Base-by-base conservation (phyloP, 1,284 basidiomycete genomes). In the Leccinum griseonigrum region DNA sequence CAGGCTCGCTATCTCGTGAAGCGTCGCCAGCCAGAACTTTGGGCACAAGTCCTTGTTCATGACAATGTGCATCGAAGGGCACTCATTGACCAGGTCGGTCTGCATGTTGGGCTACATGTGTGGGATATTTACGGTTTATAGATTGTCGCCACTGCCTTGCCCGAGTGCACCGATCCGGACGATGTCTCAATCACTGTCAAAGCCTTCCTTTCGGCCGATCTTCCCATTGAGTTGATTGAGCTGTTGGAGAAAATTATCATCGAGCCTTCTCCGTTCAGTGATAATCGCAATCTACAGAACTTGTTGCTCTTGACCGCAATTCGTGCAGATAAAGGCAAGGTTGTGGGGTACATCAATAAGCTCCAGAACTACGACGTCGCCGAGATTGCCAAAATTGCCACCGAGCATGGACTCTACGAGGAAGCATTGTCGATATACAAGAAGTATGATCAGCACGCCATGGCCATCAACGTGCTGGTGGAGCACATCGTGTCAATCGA, bases 141-240 rank as follows among this genome's bases (percentile, higher is more conserved):
- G 89, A 89, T 98, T 64, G 87, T 95, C 58, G 91, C 95, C 2
- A 97, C 96, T 57, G 97, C 97, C 54, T 84, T 99, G 48, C 97
- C 97, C 16, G 97, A 99, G 77, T 95, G 91, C 72, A 98, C 95
- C 32, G 97, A 99, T 73, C 96, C 97, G 1, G 97, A 99, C 72
- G 97, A 99, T 78, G 97, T 99, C 56, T 98, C 97, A 1, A 84
- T 97, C 58, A 98, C 97, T 34, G 97, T 99, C 84, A 98, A 98
- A 80, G 95, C 97, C 0, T 99, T 99, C 87, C 87, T 99, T 73
- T 90, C 94, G 55, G 97, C 96, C 36, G 97, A 99, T 76, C 87
- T 99, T 48, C 97, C 97, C 11, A 92, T 97, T 34, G 96, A 99
- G 79, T 85, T 99, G 66, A 97, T 99, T 68, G 97, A 99, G 77